A percentile compares a stretch with the other conserved stretches of the same genome.
Evolutionary conservation across 2,329 filamentous ascomycete species (phyloP).

Genomic region (Pseudocercospora macadamiae): DNA sequence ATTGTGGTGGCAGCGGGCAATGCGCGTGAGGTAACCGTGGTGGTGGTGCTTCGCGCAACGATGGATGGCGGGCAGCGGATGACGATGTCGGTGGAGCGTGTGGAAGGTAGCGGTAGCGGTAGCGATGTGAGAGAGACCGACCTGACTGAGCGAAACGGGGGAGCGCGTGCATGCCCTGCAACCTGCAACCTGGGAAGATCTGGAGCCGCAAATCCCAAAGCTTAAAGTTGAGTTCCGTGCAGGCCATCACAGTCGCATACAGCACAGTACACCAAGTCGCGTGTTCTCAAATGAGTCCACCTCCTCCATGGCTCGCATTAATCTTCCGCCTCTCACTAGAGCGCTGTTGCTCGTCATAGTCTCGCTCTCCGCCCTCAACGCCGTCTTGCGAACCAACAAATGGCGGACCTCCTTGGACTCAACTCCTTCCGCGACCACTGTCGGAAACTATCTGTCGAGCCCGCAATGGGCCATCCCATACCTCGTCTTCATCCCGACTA

Average conservation of each 20-base stretch:
- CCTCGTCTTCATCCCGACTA: slow-evolving; percentile 80
- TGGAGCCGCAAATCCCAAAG: too few species aligned
- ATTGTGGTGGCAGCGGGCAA: too few species aligned
- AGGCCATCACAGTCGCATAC: not conserved
- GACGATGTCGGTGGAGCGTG: too few species aligned
- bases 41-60: too few species aligned
- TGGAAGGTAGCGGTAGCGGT: too few species aligned
- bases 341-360: slow-evolving; percentile 74
- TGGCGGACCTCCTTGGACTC: slow-evolving; percentile 50
- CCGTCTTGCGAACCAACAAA: slow-evolving; percentile 72
- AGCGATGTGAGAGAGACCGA: too few species aligned
- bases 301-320: slow-evolving; percentile 68
- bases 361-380: slow-evolving; percentile 79
- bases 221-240: not conserved
- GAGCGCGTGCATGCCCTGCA: not conserved
- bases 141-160: not conserved
- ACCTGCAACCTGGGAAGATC: too few species aligned
- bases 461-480: slow-evolving; percentile 64
- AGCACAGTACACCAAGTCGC: not conserved
- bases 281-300: slow-evolving; percentile 16
- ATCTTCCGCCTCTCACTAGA: slow-evolving; percentile 89
- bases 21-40: too few species aligned
- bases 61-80: too few species aligned
- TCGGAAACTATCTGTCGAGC: slow-evolving; percentile 39
- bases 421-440: slow-evolving; percentile 22